Evolutionary conservation across 345 rosid species (phyloP).

Genomic region (Punica granatum): DNA sequence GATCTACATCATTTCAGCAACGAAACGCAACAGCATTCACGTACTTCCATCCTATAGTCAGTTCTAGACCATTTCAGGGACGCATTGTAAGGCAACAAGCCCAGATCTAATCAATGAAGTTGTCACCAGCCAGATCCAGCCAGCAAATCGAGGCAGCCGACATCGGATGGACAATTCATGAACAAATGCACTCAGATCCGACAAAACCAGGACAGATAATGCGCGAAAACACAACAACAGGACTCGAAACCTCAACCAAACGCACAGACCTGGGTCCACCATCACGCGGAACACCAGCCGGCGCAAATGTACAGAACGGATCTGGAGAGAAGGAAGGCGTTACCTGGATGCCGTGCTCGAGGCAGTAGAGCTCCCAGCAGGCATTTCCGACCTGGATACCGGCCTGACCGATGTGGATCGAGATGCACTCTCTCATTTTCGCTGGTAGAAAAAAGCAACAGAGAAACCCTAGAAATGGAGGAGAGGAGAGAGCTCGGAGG

Average conservation of each 20-base stretch:
- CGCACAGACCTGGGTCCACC: background rate
- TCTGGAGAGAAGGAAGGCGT: background rate
- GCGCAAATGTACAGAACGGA: background rate
- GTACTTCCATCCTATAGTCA: background rate
- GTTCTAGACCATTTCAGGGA: background rate
- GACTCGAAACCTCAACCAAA: background rate
- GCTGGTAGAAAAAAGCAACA: background rate
- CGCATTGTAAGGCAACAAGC: background rate
- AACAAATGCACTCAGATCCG: background rate
- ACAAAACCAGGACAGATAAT: background rate
- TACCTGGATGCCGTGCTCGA: slow-evolving; percentile 50
- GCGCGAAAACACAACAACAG: background rate
- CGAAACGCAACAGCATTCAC: background rate
- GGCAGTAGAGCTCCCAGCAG: slow-evolving; percentile 53
- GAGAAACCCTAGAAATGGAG: background rate
- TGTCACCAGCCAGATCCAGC: background rate
- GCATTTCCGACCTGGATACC: slow-evolving; percentile 59
- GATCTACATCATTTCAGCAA: background rate
- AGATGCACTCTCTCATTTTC: slow-evolving; percentile 51
- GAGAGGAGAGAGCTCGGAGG: background rate
- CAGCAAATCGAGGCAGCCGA: background rate
- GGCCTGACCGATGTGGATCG: slow-evolving; percentile 53
- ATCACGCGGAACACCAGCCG: background rate
- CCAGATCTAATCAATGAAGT: background rate
- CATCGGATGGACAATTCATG: background rate